A percentile compares a stretch with the other conserved stretches of the same genome.
Evolutionary conservation across 1,284 basidiomycete genomes (phyloP).

Genomic region (Ceratobasidium sp.): DNA sequence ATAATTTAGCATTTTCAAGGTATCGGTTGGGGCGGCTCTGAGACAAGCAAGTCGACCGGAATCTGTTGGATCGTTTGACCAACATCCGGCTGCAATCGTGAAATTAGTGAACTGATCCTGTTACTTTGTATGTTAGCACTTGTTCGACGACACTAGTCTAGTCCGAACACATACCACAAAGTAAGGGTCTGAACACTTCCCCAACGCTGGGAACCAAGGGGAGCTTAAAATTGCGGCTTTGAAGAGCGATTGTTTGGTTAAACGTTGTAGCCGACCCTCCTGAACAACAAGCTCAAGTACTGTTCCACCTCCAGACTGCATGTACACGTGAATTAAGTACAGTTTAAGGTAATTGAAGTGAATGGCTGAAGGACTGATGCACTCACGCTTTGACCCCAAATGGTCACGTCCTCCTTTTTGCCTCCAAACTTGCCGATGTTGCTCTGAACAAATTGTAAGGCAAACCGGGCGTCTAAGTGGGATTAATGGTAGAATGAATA

Average conservation of each 20-base stretch:
- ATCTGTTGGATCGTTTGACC: not conserved
- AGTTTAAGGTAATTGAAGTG: no score
- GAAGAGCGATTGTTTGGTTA: not conserved
- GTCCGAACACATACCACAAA: not conserved
- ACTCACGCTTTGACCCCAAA: conserved; percentile 28
- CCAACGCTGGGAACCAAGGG: conserved; percentile 22
- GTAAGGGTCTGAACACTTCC: conserved; percentile 22
- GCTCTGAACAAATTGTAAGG: conserved; percentile 24
- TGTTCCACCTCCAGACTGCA: conserved; percentile 30
- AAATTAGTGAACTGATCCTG: conserved; percentile 36
- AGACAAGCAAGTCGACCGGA: not conserved
- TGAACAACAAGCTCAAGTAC: conserved; percentile 16
- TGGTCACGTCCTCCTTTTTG: conserved; percentile 5
- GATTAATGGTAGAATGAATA: not conserved
- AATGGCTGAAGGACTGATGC: no score
- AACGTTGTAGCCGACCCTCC: conserved; percentile 2
- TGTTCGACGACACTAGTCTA: not conserved
- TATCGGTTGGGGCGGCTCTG: not conserved
- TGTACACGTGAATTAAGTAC: no score
- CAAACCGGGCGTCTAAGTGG: conserved; percentile 10
- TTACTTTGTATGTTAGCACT: not conserved
- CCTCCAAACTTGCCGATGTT: conserved; percentile 33
- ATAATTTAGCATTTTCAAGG: conserved; percentile 17
- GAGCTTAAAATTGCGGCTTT: conserved; percentile 17
- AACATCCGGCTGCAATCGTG: conserved; percentile 1